phyloP scores from a whole-genome alignment of 2,329 filamentous ascomycete species.

The Periconia digitata region DNA sequence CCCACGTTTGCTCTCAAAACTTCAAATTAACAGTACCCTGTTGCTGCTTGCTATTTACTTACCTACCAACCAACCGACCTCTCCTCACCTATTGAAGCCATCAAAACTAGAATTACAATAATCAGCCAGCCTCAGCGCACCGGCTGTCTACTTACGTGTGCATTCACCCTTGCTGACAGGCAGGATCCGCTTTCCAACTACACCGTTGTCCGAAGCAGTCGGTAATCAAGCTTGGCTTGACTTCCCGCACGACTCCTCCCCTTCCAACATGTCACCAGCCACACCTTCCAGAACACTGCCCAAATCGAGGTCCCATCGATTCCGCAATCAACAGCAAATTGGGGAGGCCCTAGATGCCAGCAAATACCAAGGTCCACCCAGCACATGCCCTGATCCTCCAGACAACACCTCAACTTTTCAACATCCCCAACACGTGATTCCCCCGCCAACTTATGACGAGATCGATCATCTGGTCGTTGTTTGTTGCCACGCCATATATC shows the following conservation, averaged over 20 bases:
- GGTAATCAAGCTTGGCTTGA: no score
- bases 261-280: conserved; percentile 13
- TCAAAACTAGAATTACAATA: no score
- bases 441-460: conserved; percentile 24
- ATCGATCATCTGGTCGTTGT: conserved; percentile 68
- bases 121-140: no score
- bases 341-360: conserved; percentile 1
- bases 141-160: no score
- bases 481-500: conserved; percentile 82
- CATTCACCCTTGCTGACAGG: no score
- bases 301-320: conserved; percentile 29
- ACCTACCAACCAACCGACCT: no score
- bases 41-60: no score
- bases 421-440: conserved; percentile 32
- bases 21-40: no score
- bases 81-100: no score
- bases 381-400: conserved; percentile 1
- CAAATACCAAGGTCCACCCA: neutral
- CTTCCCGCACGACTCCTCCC: neutral
- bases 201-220: no score
- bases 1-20: no score
- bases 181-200: no score
- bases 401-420: conserved; percentile 18
- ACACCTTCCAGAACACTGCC: conserved; percentile 30
- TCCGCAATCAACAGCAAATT: conserved; percentile 9